Evolutionary conservation across 345 rosid species (phyloP).

Genomic region (Zanthoxylum bungeanum): DNA sequence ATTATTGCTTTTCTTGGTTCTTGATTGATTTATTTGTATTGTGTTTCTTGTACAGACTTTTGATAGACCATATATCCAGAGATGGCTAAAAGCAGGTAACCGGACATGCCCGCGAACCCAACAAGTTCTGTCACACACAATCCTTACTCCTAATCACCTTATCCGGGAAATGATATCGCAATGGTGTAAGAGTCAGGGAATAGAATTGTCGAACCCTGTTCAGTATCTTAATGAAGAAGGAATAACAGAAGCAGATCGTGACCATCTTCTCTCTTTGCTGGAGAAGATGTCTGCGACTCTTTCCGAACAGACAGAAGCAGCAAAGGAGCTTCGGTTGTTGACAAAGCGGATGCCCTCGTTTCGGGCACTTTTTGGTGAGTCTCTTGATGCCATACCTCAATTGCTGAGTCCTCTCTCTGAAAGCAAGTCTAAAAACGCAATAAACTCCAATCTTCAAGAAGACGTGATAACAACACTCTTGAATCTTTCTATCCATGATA

Average conservation of each 20-base stretch:
- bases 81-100: conserved; percentile 81
- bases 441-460: conserved; percentile 70
- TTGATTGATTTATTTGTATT: conserved; percentile 14
- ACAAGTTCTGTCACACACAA: conserved; percentile 75
- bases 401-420: conserved; percentile 55
- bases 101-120: conserved; percentile 82
- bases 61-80: conserved; percentile 73
- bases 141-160: conserved; percentile 67
- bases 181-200: conserved; percentile 70
- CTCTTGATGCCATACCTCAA: conserved; percentile 52
- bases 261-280: conserved; percentile 57
- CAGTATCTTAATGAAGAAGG: conserved; percentile 44
- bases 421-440: conserved; percentile 28
- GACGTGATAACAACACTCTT: conserved; percentile 83
- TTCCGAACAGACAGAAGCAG: conserved; percentile 71
- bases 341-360: conserved; percentile 73
- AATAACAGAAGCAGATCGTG: conserved; percentile 56
- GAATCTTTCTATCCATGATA: conserved; percentile 90
- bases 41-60: conserved; percentile 58
- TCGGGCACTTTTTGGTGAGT: conserved; percentile 73
- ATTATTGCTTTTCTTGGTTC: not conserved
- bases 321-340: conserved; percentile 66
- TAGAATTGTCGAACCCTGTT: conserved; percentile 41
- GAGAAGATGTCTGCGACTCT: conserved; percentile 47
- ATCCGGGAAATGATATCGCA: conserved; percentile 74